Base-by-base conservation (phyloP, 805 yeast species). In the Metschnikowia baotianmanensis region DNA sequence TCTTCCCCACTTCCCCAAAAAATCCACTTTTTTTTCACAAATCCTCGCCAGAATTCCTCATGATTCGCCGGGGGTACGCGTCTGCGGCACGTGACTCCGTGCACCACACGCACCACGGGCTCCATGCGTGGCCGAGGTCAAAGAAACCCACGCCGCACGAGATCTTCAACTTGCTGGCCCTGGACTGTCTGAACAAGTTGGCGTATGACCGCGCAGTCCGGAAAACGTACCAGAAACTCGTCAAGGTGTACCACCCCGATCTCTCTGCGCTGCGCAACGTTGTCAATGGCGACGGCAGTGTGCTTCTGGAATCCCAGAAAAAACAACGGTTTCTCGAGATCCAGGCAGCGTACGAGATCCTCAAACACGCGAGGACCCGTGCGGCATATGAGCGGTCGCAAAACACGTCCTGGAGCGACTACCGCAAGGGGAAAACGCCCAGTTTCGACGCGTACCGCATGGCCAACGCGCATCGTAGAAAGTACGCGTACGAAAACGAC, bases 161-260 rank as follows among this genome's bases (percentile, higher is more conserved):
- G 24, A 71, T 88, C 4, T 75, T 88, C 42, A 51, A 52, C 1
- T 17, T 51, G 21, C 18, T 59, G 73, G 31, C 72, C 72, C 40
- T 58, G 58, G 36, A 59, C 52, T 9, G 47, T 58, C 22, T 61
- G 82, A 36, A 77, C 77, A 30, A 43, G 45, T 47, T 62, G 19
- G 72, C 72, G 32, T 84, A 82, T 53, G 77, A 74, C 49, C 69
- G 75, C 38, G 65, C 78, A 6, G 46, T 69, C 20, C 65, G 65
- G 42, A 22, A 47, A 5, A 61, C 47, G 19, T 68, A 69, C 49
- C 50, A 56, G 36, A 61, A 61, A 36, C 64, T 53, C 34, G 89
- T 89, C 9, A 86, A 84, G 58, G 56, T 80, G 8, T 89, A 89
- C 52, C 96, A 89, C 57, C 96, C 97, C 0, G 97, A 89, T 56